A percentile compares a stretch with the other conserved stretches of the same genome.
Evolutionary conservation across 441 rosid species (phyloP).

Genomic region (Brassica balearica): DNA sequence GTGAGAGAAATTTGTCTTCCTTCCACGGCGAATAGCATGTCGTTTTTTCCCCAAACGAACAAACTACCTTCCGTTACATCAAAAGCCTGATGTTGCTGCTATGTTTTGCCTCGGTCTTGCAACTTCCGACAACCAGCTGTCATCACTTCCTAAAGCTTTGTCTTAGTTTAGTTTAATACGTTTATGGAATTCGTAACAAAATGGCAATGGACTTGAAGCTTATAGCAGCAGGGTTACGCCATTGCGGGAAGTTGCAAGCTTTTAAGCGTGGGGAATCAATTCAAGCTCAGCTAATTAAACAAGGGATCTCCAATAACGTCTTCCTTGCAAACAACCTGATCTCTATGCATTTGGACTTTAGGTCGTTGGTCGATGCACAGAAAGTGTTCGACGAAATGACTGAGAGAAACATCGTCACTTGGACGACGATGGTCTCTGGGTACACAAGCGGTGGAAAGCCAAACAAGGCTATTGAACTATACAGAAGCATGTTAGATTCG

Average conservation of each 20-base stretch:
- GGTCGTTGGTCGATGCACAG: slow-evolving; percentile 46
- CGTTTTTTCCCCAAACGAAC: neutral
- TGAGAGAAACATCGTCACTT: slow-evolving; percentile 59
- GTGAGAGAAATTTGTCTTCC: neutral
- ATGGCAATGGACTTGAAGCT: slow-evolving; percentile 51
- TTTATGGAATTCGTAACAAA: too few species aligned
- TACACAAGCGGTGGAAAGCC: slow-evolving; percentile 51
- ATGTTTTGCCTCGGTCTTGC: too few species aligned
- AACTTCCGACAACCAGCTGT: too few species aligned
- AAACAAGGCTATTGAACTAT: slow-evolving; percentile 50
- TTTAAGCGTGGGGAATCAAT: slow-evolving; percentile 54
- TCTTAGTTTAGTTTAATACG: too few species aligned
- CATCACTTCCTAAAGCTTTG: too few species aligned
- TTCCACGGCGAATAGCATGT: neutral
- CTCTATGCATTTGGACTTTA: slow-evolving; percentile 46
- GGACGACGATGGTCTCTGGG: slow-evolving; percentile 69
- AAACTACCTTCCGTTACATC: too few species aligned
- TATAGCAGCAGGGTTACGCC: slow-evolving; percentile 57
- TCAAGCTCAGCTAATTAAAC: slow-evolving; percentile 55
- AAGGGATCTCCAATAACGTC: slow-evolving; percentile 49
- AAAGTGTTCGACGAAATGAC: slow-evolving; percentile 70
- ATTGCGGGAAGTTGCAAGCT: slow-evolving; percentile 55
- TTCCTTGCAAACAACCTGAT: slow-evolving; percentile 63
- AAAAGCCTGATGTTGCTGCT: too few species aligned
- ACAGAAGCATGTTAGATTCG: slow-evolving; percentile 50